A percentile compares a stretch with the other conserved stretches of the same genome.
Evolutionary conservation across 768 basidiomycete genomes (phyloP).

Genomic region (Russula dissimulans): DNA sequence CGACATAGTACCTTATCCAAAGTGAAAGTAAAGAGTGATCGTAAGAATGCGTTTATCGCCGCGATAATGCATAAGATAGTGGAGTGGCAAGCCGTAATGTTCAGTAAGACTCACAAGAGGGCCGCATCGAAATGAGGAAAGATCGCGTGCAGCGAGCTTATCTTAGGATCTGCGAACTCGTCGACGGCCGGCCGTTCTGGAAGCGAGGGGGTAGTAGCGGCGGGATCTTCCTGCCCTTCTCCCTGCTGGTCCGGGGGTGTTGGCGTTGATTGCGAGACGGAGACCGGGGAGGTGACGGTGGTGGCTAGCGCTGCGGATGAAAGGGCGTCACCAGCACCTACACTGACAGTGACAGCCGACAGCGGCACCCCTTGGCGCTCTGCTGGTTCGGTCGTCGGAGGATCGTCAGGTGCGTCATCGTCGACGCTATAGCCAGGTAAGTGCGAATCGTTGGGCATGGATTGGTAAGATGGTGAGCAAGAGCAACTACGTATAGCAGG

Average conservation of each 20-base stretch:
- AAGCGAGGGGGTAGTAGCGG: not conserved
- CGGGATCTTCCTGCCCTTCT: not conserved
- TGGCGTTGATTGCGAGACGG: not conserved
- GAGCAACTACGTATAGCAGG: not conserved
- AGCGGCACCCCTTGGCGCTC: not conserved
- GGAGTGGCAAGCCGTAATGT: not conserved
- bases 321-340: not conserved
- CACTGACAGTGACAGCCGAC: not conserved
- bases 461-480: not conserved
- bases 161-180: conserved; percentile 19
- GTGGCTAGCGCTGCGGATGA: not conserved
- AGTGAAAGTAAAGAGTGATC: not conserved
- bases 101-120: conserved; percentile 4
- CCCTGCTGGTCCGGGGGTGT: not conserved
- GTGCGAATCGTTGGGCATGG: conserved; percentile 1
- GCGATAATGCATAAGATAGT: too few relatives aligned
- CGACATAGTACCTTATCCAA: conserved; percentile 29
- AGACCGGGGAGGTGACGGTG: not conserved
- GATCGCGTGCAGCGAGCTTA: conserved; percentile 17
- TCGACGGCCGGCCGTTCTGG: conserved; percentile 1
- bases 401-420: not conserved
- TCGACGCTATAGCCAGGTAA: conserved; percentile 12
- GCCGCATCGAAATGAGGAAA: conserved; percentile 20
- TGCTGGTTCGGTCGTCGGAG: not conserved
- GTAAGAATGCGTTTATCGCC: not conserved